Base-by-base conservation (phyloP, 805 yeast species). In the Spathaspora sp. region DNA sequence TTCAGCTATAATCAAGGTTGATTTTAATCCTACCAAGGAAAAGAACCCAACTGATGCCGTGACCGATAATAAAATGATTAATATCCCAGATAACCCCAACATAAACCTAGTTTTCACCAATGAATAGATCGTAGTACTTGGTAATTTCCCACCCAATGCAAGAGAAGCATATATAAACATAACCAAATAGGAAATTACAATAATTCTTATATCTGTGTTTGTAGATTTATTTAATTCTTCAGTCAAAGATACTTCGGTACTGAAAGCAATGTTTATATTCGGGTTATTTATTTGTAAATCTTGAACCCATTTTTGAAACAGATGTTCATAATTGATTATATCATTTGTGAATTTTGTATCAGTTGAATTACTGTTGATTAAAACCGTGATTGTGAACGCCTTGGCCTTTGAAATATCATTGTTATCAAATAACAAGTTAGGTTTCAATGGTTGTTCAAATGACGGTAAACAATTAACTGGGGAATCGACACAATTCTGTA, bases 1-100 rank as follows among this genome's bases (percentile, higher is more conserved):
- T 65, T 94, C 98, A 2, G 98, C 97, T 52, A 93, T 90, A 57
- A 93, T 92, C 43, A 93, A 73, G 0, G 98, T 93, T 0, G 96
- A 88, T 61, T 88, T 89, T 47, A 92, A 69, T 0, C 94, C 96
- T n/a, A 87, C 52, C 5, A 80, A 60, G 11, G 94, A 80, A 67
- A 89, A 87, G 4, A 90, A 58, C 0, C 98, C 98, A 0, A 91
- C 89, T 0, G 97, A 83, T 1, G 96, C 79, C 0, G 81, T 66
- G 0, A 93, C 96, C 0, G 97, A 91, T 9, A 89, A 66, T 20
- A 89, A 68, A 12, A 94, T 97, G 39, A 92, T 87, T 5, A 82
- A 52, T 20, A 93, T 88, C 1, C 98, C 99, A n/a, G 85, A 77
- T 39, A 89, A 69, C 0, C 97, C 98, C 19, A 93, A 72, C 16